Conservation (phyloP, 306 rosid species). For the Hylodesmum podocarpum region DNA sequence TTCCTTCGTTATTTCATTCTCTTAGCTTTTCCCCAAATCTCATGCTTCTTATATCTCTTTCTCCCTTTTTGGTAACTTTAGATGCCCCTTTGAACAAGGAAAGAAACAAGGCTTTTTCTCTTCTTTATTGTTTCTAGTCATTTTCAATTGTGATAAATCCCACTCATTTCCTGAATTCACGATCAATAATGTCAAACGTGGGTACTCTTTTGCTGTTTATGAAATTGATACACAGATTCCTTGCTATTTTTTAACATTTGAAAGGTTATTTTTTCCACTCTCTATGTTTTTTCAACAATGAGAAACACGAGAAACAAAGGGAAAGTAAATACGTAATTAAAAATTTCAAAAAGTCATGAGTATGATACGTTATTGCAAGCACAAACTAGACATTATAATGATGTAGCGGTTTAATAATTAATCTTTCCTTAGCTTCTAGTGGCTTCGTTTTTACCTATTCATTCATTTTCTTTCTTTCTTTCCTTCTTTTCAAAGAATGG, state of each 20-base stretch:
- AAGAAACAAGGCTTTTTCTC: conserved; percentile 22
- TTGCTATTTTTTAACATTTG: neutral
- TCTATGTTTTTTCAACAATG: neutral
- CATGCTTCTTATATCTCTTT: conserved; percentile 21
- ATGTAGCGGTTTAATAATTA: neutral
- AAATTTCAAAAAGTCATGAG: neutral
- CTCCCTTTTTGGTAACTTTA: conserved; percentile 18
- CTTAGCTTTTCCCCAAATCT: conserved; percentile 19
- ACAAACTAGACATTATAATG: neutral
- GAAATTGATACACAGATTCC: neutral
- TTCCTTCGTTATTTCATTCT: conserved; percentile 19
- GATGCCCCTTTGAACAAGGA: conserved; percentile 27
- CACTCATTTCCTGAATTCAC: neutral
- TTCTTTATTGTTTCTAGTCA: conserved; percentile 13
- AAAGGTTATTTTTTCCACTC: neutral
- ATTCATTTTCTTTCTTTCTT: neutral
- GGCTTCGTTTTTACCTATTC: neutral
- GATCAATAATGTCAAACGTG: neutral
- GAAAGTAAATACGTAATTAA: neutral
- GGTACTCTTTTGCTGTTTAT: neutral
- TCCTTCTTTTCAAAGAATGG: neutral
- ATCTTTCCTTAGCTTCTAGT: neutral
- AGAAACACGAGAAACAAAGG: neutral
- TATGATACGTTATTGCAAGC: neutral
- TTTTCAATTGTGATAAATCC: conserved; percentile 23